A percentile compares a stretch with the other conserved stretches of the same genome.
Conservation (phyloP, 805 yeast species). For the Candida jianshihensis region DNA sequence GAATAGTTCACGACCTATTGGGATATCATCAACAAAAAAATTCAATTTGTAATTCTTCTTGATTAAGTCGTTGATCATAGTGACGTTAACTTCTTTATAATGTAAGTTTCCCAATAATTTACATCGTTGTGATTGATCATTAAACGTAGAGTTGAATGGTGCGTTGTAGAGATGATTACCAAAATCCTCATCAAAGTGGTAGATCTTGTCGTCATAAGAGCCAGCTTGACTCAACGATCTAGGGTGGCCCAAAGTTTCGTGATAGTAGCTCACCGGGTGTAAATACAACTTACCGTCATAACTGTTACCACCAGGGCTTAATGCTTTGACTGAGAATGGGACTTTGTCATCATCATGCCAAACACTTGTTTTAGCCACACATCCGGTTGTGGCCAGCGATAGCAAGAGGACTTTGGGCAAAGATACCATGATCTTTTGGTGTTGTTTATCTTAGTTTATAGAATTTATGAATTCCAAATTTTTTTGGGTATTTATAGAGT, state of each 20-base stretch:
- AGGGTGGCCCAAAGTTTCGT: conserved; percentile 18
- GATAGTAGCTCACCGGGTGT: conserved; percentile 20
- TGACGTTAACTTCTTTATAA: conserved; percentile 18
- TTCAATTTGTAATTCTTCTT: conserved; percentile 23
- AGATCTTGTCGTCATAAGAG: not conserved
- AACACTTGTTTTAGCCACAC: not conserved
- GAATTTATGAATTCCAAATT: too few species aligned
- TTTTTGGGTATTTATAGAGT: too few species aligned
- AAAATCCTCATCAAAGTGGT: conserved; percentile 11
- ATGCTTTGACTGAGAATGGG: conserved; percentile 15
- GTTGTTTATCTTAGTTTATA: too few species aligned
- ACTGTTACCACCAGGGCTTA: conserved; percentile 22
- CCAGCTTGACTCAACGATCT: conserved; percentile 8
- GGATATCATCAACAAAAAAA: conserved; percentile 24
- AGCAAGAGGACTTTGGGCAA: not conserved
- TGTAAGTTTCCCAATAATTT: conserved; percentile 17
- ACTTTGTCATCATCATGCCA: conserved; percentile 15
- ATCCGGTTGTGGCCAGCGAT: not conserved
- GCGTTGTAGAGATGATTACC: conserved; percentile 11
- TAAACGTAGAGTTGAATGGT: conserved; percentile 18
- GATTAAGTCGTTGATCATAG: conserved; percentile 21
- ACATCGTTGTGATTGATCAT: conserved; percentile 1
- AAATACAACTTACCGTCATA: conserved; percentile 18
- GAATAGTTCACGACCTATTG: conserved; percentile 23
- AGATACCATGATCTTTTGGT: too few species aligned